These are phyloP conservation scores for Aspergillus intermedius DNA, from an alignment of 2,329 filamentous ascomycete species.

Conservation along the genomic window DNA sequence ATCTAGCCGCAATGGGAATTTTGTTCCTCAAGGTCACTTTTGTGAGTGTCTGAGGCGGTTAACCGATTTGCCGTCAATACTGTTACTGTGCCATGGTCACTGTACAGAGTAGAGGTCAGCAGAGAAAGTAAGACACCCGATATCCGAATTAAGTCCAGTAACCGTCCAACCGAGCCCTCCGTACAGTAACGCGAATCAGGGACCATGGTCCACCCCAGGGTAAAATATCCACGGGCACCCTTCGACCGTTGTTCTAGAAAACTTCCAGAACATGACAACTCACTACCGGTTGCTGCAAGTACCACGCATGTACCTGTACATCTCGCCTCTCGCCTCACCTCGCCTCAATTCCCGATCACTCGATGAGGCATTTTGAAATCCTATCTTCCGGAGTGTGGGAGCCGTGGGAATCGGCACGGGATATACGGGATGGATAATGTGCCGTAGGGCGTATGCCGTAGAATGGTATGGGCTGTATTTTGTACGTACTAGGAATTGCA, in stretches of 20 bases:
- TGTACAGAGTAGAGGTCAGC: neutral
- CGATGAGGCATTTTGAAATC: neutral
- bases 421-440: no score
- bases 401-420: no score
- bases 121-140: no score
- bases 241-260: conserved; percentile 25
- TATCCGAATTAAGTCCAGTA: no score
- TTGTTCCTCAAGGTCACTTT: conserved; percentile 10
- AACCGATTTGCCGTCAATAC: no score
- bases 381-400: no score
- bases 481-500: no score
- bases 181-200: neutral
- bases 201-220: neutral
- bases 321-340: neutral
- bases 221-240: neutral
- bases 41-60: neutral
- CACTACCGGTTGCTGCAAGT: neutral
- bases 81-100: neutral
- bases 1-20: conserved; percentile 11
- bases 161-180: no score
- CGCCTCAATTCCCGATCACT: neutral
- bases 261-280: conserved; percentile 21
- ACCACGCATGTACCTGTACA: neutral
- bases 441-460: no score
- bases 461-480: no score